phyloP scores from a whole-genome alignment of 23 red algal species.

The Gracilaria vermiculophylla region DNA sequence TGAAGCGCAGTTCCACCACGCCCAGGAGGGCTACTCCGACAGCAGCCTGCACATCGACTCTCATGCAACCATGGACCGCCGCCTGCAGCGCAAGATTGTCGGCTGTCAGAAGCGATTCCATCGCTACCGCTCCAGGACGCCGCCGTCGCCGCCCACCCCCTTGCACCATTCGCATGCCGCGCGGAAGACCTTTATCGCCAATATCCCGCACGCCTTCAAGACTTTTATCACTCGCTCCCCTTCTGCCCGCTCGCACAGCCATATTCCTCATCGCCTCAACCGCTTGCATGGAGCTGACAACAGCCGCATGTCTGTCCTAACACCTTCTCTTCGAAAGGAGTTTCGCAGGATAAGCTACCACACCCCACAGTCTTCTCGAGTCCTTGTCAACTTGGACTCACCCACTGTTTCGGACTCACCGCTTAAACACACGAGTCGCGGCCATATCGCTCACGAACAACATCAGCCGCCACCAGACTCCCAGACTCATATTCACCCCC shows the following conservation, averaged over 20 bases:
- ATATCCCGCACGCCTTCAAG: constrained; percentile 10
- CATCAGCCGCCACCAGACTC: not conserved
- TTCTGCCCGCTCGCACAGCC: not conserved
- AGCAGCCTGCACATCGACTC: not conserved
- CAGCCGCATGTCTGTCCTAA: constrained; percentile 18
- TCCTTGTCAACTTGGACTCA: not conserved
- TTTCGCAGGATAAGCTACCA: constrained; percentile 30
- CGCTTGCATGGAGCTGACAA: constrained; percentile 32
- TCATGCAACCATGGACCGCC: not conserved
- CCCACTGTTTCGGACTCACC: not conserved
- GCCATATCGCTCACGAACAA: not conserved
- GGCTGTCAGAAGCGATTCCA: constrained; percentile 17
- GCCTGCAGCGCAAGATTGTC: constrained; percentile 12
- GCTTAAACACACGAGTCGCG: not conserved
- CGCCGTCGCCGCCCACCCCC: not conserved
- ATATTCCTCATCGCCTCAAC: constrained; percentile 13
- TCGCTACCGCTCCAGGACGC: constrained; percentile 1
- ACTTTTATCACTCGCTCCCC: constrained; percentile 31
- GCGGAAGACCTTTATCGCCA: constrained; percentile 17
- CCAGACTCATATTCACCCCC: not conserved
- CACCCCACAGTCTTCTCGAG: not conserved
- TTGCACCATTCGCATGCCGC: not conserved
- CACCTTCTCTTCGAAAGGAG: constrained; percentile 28
- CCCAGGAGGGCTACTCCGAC: constrained; percentile 29
- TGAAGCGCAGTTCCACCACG: constrained; percentile 47